Evolutionary conservation across 805 yeast species (phyloP), one percentile per base, ranked within the genome.

Genomic region (Nakazawaea anatomiae): DNA sequence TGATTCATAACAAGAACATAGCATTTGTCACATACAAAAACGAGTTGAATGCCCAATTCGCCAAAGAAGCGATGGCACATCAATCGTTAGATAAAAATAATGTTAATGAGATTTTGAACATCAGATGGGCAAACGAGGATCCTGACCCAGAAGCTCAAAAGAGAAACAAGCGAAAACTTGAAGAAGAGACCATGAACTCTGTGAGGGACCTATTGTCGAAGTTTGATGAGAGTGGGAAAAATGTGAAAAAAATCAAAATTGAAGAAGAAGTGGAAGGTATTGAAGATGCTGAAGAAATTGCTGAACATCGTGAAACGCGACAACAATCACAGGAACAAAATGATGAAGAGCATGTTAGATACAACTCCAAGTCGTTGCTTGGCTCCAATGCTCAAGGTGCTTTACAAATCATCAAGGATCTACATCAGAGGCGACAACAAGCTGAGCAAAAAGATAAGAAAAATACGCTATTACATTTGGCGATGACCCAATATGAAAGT

Each of bases 81-180:
- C 98, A 92, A 64, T 76, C 87, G 7, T 63, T 91, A 6, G 63
- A 57, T 28, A 57, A 57, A 28, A 58, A 54, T 4, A 76, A 83
- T 48, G 82, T 77, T 42, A 76, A 78, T 52, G 96, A 87, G 55
- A 76, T 83, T 0, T 66, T 91, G 42, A 77, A 74, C 53, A 79
- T 91, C 1, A 75, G 88, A 55, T 91, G 98, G 98, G 96, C 97
- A 0, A 81, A 80, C 54, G 92, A 87, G 42, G 96, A 89, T 64
- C 95, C 96, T 1, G 85, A 85, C 60, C 94, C 94, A 0, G 67
- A 66, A 4, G 83, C 88, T 4, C 77, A 72, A 54, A 69, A 62
- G 49, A 69, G 80, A 55, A 79, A 72, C 40, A 72, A 77, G 57
- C 67, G 77, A 44, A 68, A 74, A 31, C 52, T 74, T 43, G 85